A percentile compares a stretch with the other conserved stretches of the same genome.
Evolutionary conservation across 2,329 filamentous ascomycete genomes (phyloP).

Genomic region (Podosphaera aphanis): DNA sequence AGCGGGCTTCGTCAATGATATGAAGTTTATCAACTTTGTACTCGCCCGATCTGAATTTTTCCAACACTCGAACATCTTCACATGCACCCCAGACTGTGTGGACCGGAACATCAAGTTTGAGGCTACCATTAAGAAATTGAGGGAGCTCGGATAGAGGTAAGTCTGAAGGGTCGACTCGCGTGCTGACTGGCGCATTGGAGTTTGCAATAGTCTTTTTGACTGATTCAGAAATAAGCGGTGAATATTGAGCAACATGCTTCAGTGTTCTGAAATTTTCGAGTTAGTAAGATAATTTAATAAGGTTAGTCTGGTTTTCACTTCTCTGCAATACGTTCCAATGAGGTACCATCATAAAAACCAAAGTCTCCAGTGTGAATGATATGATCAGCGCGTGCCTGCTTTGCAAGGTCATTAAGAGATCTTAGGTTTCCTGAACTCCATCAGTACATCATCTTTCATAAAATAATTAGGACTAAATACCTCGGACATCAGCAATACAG

Average conservation of each 20-base stretch:
- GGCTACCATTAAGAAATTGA: slow-evolving; percentile 63
- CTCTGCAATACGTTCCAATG: slow-evolving; percentile 88
- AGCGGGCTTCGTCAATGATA: slow-evolving; percentile 95
- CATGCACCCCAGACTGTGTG: slow-evolving; percentile 99
- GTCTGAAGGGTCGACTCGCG: slow-evolving; percentile 57
- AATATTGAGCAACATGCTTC: slow-evolving; percentile 97
- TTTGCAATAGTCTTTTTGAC: slow-evolving; percentile 43
- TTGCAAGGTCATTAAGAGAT: slow-evolving; percentile 89
- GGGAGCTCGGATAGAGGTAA: slow-evolving; percentile 83
- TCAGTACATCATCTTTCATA: slow-evolving; percentile 7
- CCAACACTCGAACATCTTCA: slow-evolving; percentile 88
- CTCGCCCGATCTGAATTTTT: slow-evolving; percentile 91
- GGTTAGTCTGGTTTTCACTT: slow-evolving; percentile 39
- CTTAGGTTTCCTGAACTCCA: slow-evolving; percentile 55
- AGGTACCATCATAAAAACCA: slow-evolving; percentile 93
- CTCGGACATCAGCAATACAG: slow-evolving; percentile 50
- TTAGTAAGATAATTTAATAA: slow-evolving; percentile 4
- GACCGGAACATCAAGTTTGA: slow-evolving; percentile 85
- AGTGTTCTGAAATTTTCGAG: slow-evolving; percentile 42
- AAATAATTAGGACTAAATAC: slow-evolving; percentile 19
- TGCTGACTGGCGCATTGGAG: slow-evolving; percentile 59
- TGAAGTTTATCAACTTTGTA: slow-evolving; percentile 96
- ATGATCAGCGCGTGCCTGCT: slow-evolving; percentile 82
- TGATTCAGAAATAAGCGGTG: slow-evolving; percentile 65
- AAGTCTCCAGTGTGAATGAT: slow-evolving; percentile 98